Conservation (phyloP, 1,284 basidiomycete genomes). For the Abortiporus biennis region DNA sequence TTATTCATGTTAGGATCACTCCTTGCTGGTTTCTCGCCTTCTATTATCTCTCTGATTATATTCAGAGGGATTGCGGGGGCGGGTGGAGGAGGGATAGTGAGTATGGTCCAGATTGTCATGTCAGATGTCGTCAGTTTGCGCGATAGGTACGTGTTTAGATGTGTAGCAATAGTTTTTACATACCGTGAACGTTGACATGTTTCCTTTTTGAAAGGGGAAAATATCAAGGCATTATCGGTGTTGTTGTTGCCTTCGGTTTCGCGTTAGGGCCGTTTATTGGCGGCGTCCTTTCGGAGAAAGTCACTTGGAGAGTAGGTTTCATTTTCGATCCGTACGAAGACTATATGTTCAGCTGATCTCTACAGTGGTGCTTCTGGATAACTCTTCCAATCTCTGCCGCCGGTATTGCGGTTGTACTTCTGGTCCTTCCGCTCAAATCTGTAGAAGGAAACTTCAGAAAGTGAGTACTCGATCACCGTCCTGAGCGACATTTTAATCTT, state of each 20-base stretch:
- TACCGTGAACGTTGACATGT: not conserved
- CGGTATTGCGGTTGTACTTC: slow-evolving; percentile 48
- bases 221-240: slow-evolving; percentile 59
- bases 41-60: slow-evolving; percentile 67
- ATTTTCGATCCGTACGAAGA: slow-evolving; percentile 21
- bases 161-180: not conserved
- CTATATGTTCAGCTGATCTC: slow-evolving; percentile 2
- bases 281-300: slow-evolving; percentile 49
- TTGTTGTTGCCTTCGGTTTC: slow-evolving; percentile 42
- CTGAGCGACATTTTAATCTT: not conserved
- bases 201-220: slow-evolving; percentile 39
- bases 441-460: slow-evolving; percentile 52
- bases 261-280: slow-evolving; percentile 54
- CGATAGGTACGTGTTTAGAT: slow-evolving; percentile 39
- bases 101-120: slow-evolving; percentile 60
- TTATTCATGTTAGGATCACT: slow-evolving; percentile 62
- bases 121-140: slow-evolving; percentile 59
- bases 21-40: slow-evolving; percentile 51
- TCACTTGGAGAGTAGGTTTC: slow-evolving; percentile 51
- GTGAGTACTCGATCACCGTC: slow-evolving; percentile 22
- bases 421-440: slow-evolving; percentile 60
- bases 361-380: slow-evolving; percentile 62
- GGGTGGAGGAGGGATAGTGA: slow-evolving; percentile 63
- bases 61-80: slow-evolving; percentile 65
- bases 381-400: slow-evolving; percentile 53